These are phyloP conservation scores for Lactarius sanguifluus DNA, from an alignment of 768 basidiomycete genomes.

Conservation along the genomic window DNA sequence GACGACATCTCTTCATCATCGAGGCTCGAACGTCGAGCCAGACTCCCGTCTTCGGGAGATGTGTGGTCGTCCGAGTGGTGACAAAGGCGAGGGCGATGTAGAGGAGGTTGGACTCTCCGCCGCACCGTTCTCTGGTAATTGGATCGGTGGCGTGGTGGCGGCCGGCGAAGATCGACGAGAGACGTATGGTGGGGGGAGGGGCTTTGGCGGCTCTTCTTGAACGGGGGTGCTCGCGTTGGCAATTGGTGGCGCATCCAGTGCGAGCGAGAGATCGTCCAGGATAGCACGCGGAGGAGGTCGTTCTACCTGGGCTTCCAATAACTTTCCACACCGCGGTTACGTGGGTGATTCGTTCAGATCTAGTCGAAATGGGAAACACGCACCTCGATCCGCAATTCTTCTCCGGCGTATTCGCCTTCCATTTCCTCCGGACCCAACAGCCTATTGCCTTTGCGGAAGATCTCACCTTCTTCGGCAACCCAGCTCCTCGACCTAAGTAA, in stretches of 20 bases:
- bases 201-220: slow-evolving; percentile 39
- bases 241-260: slow-evolving; percentile 26
- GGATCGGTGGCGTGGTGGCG: slow-evolving; percentile 11
- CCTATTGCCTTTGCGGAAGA: slow-evolving; percentile 87
- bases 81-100: slow-evolving; percentile 7
- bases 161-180: slow-evolving; percentile 55
- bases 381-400: slow-evolving; percentile 82
- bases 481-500: slow-evolving; percentile 64
- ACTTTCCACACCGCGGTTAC: slow-evolving; percentile 41
- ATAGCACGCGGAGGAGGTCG: slow-evolving; percentile 76
- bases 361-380: slow-evolving; percentile 29
- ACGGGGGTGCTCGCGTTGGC: slow-evolving; percentile 21
- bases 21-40: slow-evolving; percentile 14
- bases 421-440: slow-evolving; percentile 82
- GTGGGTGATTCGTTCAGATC: slow-evolving; percentile 1
- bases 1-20: slow-evolving; percentile 14
- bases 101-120: slow-evolving; percentile 9
- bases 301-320: slow-evolving; percentile 84
- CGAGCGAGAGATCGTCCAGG: slow-evolving; percentile 48
- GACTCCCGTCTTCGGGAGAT: slow-evolving; percentile 17
- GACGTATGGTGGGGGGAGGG: slow-evolving; percentile 58
- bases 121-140: not conserved
- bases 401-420: slow-evolving; percentile 86
- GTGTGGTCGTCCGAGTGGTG: slow-evolving; percentile 17
- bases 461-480: slow-evolving; percentile 95